Percentiles rank a stretch among this genome's conserved stretches.
Evolutionary conservation across 805 yeast species (phyloP).

Genomic region (Lachancea mirantina): DNA sequence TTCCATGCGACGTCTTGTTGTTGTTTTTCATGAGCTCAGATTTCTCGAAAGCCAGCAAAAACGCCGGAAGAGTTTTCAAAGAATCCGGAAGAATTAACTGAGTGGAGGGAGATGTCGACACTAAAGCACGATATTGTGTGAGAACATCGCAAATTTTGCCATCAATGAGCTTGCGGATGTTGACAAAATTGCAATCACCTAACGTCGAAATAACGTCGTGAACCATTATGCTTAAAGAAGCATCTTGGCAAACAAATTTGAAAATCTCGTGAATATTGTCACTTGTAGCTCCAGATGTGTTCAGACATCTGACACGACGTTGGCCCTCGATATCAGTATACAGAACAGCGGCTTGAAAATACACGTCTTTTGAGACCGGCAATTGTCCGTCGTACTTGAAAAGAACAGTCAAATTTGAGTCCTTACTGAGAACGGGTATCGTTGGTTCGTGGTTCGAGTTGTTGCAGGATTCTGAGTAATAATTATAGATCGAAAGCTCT

Average conservation of each 20-base stretch:
- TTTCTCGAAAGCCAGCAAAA: slow-evolving; percentile 63
- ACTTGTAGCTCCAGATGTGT: slow-evolving; percentile 74
- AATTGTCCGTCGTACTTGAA: slow-evolving; percentile 67
- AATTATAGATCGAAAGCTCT: slow-evolving; percentile 74
- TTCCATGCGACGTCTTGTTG: slow-evolving; percentile 41
- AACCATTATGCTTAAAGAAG: slow-evolving; percentile 45
- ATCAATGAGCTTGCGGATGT: slow-evolving; percentile 46
- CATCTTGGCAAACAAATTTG: slow-evolving; percentile 73
- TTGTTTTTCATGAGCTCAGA: slow-evolving; percentile 46
- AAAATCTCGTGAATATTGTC: slow-evolving; percentile 67
- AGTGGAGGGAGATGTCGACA: slow-evolving; percentile 41
- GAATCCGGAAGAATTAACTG: slow-evolving; percentile 80
- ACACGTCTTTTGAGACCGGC: slow-evolving; percentile 65
- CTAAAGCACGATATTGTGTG: slow-evolving; percentile 48
- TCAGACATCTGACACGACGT: slow-evolving; percentile 81
- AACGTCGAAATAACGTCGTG: slow-evolving; percentile 39
- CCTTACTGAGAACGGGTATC: slow-evolving; percentile 57
- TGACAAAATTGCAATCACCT: slow-evolving; percentile 39
- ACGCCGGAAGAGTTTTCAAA: slow-evolving; percentile 61
- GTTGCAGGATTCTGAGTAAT: slow-evolving; percentile 54
- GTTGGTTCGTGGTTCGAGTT: slow-evolving; percentile 49
- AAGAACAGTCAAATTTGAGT: slow-evolving; percentile 62
- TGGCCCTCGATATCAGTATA: slow-evolving; percentile 74
- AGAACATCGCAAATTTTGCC: slow-evolving; percentile 48
- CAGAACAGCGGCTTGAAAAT: slow-evolving; percentile 83